Base-by-base conservation (phyloP, 768 basidiomycete species). In the Panus rudis region DNA sequence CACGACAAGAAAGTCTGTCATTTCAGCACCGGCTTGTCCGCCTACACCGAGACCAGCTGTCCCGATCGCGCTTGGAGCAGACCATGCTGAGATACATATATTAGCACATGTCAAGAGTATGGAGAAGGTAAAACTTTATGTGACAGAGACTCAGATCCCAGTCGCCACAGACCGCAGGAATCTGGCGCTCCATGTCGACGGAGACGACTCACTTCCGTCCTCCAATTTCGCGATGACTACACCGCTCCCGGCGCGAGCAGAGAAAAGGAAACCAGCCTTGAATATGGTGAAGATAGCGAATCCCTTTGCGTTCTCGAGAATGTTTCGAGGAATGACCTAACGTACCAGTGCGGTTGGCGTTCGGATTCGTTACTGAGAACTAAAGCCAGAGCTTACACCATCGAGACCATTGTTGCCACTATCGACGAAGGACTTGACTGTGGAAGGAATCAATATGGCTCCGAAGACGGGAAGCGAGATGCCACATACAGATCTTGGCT, bases 271-370 rank as follows among this genome's bases (percentile, higher is more conserved):
- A 1, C 71, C 71, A 17, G 71, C 76, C 55, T 92, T 92, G 64
- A 90, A 74, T 40, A 92, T 76, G 4, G 85, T 89, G 60, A 92
- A 91, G 37, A 92, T 89, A n/a, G 89, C 91, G 57, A 94, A 94
- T 4, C 92, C 81, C 23, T 64, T 71, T 13, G 81, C 80, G 45
- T 70, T 64, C 50, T 78, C 70, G 17, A 83, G 65, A 7, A 83
- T 70, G 28, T 53, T 60, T 19, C 70, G 66, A 24, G 79, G 79
- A 45, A 82, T 71, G 47, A 81, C 67, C 76, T 79, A 38, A 45
- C 23, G 49, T 53, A 32, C 43, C 46, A 33, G 22, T 42, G 35
- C 16, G 42, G 19, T 30, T 41, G 5, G 22, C 23, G 20, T 21
- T 40, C 14, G 10, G 39, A 35, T 14, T 26, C n/a, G 26, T 20